Conservation (phyloP, 495 filamentous ascomycete species). For the Talaromyces stipitatus region DNA sequence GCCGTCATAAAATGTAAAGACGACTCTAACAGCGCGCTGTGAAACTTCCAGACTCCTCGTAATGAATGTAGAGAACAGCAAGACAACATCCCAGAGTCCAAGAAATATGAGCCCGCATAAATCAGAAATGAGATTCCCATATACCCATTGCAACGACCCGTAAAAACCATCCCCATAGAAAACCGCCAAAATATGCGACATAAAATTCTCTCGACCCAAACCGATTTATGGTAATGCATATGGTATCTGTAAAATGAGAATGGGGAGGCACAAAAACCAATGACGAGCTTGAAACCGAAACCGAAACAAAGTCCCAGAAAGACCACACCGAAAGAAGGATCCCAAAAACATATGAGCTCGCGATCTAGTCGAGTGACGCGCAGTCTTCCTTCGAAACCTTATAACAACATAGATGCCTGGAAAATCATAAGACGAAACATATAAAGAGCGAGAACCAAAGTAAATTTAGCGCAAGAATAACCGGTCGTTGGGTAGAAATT, state of each 20-base stretch:
- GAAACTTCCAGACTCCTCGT: neutral
- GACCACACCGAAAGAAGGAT: neutral
- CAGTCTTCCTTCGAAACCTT: neutral
- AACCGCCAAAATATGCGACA: constrained; percentile 4
- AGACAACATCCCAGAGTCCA: neutral
- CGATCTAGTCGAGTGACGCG: neutral
- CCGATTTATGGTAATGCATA: neutral
- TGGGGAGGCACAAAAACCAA: constrained; percentile 1
- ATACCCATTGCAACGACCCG: neutral
- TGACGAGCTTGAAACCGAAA: neutral
- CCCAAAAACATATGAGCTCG: neutral
- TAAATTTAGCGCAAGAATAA: too few relatives aligned
- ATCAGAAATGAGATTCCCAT: neutral
- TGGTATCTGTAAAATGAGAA: constrained; percentile 4
- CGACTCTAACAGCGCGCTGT: neutral
- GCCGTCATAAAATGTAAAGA: neutral
- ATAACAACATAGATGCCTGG: neutral
- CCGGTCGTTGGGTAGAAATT: neutral
- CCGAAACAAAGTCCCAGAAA: neutral
- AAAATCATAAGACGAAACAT: neutral
- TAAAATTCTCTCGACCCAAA: constrained; percentile 4
- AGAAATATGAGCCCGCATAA: neutral
- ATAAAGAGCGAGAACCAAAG: neutral
- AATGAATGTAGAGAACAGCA: neutral
- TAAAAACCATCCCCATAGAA: neutral